These are phyloP conservation scores for Wilhelminamyces savonicus DNA, from an alignment of 805 yeast species.

Conservation along the genomic window DNA sequence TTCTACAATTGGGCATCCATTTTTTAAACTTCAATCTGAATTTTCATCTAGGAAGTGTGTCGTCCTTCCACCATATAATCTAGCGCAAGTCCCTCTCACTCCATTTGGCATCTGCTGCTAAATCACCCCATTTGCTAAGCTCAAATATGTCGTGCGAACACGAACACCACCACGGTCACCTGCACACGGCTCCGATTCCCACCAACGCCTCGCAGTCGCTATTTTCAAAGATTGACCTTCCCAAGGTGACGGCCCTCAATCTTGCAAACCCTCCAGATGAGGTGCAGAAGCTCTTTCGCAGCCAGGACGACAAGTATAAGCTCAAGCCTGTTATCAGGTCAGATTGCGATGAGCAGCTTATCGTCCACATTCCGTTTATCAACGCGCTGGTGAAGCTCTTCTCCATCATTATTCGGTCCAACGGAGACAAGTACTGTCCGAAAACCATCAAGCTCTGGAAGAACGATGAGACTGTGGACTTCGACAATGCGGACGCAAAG, in stretches of 20 bases:
- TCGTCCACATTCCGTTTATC: slow-evolving; percentile 69
- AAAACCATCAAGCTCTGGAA: slow-evolving; percentile 63
- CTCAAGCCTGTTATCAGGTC: slow-evolving; percentile 45
- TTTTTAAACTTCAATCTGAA: too few species aligned
- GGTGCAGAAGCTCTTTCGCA: slow-evolving; percentile 46
- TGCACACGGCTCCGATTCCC: slow-evolving; percentile 57
- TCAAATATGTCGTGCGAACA: slow-evolving; percentile 34
- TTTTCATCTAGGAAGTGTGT: too few species aligned
- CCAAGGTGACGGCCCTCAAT: slow-evolving; percentile 60
- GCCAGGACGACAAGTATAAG: slow-evolving; percentile 42
- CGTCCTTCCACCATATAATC: too few species aligned
- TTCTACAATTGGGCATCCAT: too few species aligned
- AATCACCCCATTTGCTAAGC: too few species aligned
- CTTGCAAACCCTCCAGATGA: slow-evolving; percentile 48
- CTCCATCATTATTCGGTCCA: slow-evolving; percentile 64
- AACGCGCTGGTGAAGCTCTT: slow-evolving; percentile 67
- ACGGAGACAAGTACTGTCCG: slow-evolving; percentile 63
- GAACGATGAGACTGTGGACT: slow-evolving; percentile 66
- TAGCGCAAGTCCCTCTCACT: too few species aligned
- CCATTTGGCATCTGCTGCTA: too few species aligned
- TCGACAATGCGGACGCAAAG: slow-evolving; percentile 48
- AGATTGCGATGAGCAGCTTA: slow-evolving; percentile 78
- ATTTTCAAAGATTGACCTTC: slow-evolving; percentile 51
- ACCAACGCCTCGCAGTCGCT: slow-evolving; percentile 69
- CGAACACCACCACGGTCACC: slow-evolving; percentile 19